phyloP scores from a whole-genome alignment of 768 basidiomycete species.

The Filobasidium floriforme region DNA sequence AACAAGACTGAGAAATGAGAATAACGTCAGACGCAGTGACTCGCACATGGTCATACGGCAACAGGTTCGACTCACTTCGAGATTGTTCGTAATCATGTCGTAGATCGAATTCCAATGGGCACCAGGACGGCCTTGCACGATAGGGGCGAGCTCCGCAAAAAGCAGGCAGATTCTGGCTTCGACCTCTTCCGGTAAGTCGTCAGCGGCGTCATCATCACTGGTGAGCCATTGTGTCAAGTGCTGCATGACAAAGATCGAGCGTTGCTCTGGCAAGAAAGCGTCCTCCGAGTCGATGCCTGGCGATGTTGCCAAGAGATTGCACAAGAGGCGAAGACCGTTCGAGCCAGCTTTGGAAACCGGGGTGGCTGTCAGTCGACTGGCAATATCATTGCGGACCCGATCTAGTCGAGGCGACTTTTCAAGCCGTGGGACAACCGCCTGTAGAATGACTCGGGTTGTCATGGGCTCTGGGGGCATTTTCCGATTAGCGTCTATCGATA shows the following conservation, averaged over 20 bases:
- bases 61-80: conserved; percentile 58
- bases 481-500: neutral
- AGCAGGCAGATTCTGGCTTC: conserved; percentile 69
- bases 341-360: conserved; percentile 57
- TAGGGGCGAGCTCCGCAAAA: conserved; percentile 69
- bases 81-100: conserved; percentile 75
- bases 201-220: conserved; percentile 50
- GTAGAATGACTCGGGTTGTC: conserved; percentile 60
- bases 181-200: conserved; percentile 62
- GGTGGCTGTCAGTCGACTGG: conserved; percentile 67
- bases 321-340: conserved; percentile 62
- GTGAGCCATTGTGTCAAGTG: conserved; percentile 75
- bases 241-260: conserved; percentile 81
- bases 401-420: conserved; percentile 57
- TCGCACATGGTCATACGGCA: neutral
- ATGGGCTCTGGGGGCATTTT: conserved; percentile 54
- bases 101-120: conserved; percentile 89
- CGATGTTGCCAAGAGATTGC: conserved; percentile 63
- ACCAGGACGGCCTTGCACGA: conserved; percentile 77
- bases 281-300: conserved; percentile 72
- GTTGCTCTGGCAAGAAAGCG: conserved; percentile 71
- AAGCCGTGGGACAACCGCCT: conserved; percentile 51
- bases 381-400: conserved; percentile 80
- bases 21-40: neutral
- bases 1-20: conserved; percentile 52